phyloP scores from a whole-genome alignment of 2,329 filamentous ascomycete species.

The Diplodia scrobiculata region DNA sequence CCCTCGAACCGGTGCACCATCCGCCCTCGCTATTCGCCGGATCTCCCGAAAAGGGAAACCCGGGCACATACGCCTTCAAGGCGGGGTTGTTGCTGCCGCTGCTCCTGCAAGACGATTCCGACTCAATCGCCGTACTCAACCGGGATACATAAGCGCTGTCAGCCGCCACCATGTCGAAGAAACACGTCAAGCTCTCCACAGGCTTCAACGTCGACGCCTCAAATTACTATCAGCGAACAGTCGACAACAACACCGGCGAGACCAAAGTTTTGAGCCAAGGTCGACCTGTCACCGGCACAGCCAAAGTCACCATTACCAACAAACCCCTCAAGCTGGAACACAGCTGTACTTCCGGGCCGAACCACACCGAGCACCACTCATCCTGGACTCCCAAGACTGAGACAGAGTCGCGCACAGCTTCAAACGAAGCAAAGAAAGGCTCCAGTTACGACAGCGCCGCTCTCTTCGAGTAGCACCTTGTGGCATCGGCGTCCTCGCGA shows the following conservation, averaged over 20 bases:
- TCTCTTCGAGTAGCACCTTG: constrained; percentile 16
- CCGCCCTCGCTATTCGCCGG: constrained; percentile 6
- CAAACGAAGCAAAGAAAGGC: constrained; percentile 21
- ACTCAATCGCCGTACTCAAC: constrained; percentile 23
- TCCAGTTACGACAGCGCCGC: constrained; percentile 36
- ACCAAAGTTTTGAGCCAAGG: constrained; percentile 42
- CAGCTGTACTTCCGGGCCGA: constrained; percentile 24
- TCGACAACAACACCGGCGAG: constrained; percentile 34
- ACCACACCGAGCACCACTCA: constrained; percentile 27
- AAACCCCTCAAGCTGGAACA: constrained; percentile 41
- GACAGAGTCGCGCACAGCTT: constrained; percentile 18
- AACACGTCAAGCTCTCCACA: constrained; percentile 28
- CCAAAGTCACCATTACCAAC: constrained; percentile 41
- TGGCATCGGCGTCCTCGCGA: constrained; percentile 9
- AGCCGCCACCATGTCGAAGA: constrained; percentile 28
- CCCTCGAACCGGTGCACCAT: constrained; percentile 17
- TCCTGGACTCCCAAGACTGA: constrained; percentile 26
- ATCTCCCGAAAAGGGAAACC: constrained; percentile 23
- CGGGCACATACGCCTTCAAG: constrained; percentile 17
- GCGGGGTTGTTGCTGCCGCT: constrained; percentile 21
- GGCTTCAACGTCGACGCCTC: constrained; percentile 27
- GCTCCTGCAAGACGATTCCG: constrained; percentile 14
- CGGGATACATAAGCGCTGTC: constrained; percentile 26
- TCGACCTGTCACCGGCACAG: constrained; percentile 41
- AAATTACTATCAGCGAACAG: constrained; percentile 27